Percentiles rank a stretch among this genome's conserved stretches.
These are phyloP conservation scores for Rhizopogon vesiculosus DNA, from an alignment of 768 basidiomycete genomes.

Conservation along the genomic window DNA sequence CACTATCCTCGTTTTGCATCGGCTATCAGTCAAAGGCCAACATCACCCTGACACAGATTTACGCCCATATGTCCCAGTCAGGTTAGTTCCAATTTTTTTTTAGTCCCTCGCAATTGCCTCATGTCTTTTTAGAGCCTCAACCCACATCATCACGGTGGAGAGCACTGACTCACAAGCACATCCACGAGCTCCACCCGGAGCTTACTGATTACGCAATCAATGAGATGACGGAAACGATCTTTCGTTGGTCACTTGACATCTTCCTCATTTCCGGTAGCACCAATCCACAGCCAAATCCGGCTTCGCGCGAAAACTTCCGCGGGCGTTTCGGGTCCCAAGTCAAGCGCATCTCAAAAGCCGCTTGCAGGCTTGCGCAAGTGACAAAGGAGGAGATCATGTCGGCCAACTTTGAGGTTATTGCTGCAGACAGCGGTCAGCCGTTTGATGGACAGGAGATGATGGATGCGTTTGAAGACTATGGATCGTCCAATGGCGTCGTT, in stretches of 20 bases:
- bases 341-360: slow-evolving; percentile 59
- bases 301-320: slow-evolving; percentile 38
- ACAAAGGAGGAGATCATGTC: slow-evolving; percentile 74
- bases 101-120: slow-evolving; percentile 8
- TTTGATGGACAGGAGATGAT: slow-evolving; percentile 51
- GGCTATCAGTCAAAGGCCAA: slow-evolving; percentile 72
- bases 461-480: slow-evolving; percentile 62
- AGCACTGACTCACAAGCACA: slow-evolving; percentile 63
- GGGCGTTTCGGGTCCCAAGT: slow-evolving; percentile 56
- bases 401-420: slow-evolving; percentile 67
- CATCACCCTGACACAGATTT: slow-evolving; percentile 56
- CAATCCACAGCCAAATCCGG: slow-evolving; percentile 31
- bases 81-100: slow-evolving; percentile 32
- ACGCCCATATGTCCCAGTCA: slow-evolving; percentile 49
- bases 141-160: slow-evolving; percentile 78
- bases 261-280: slow-evolving; percentile 59
- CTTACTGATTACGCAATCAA: slow-evolving; percentile 62
- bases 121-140: slow-evolving; percentile 53
- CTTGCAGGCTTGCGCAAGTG: slow-evolving; percentile 58
- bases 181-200: slow-evolving; percentile 63
- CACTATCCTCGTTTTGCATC: slow-evolving; percentile 67
- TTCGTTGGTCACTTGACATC: slow-evolving; percentile 68
- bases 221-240: slow-evolving; percentile 70
- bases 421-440: slow-evolving; percentile 47
- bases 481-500: slow-evolving; percentile 44